Evolutionary conservation across 345 rosid genomes (phyloP).

Genomic region (Mercurialis annua): DNA sequence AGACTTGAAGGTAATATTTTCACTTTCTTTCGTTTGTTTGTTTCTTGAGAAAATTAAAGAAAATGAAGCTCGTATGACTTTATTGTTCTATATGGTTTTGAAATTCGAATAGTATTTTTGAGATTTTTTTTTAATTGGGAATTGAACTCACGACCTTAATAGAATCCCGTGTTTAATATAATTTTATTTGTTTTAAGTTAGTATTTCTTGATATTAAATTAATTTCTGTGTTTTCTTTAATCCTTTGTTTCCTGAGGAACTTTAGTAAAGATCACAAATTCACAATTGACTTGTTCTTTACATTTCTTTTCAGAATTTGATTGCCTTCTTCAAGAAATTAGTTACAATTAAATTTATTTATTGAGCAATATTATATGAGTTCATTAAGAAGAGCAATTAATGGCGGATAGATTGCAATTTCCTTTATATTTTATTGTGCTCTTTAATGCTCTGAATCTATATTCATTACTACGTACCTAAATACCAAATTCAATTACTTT

Average conservation of each 20-base stretch:
- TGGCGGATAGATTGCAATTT: not conserved
- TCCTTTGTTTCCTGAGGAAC: constrained; percentile 22
- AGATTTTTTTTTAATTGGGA: not conserved
- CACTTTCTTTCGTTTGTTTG: constrained; percentile 8
- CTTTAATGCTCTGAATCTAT: constrained; percentile 17
- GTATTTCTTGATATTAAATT: not conserved
- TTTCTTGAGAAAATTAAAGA: constrained; percentile 9
- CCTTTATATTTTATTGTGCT: not conserved
- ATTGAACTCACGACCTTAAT: too few species aligned
- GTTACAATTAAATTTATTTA: not conserved
- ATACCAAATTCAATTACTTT: not conserved
- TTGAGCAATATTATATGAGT: not conserved
- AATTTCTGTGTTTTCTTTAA: not conserved
- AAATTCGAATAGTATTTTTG: not conserved
- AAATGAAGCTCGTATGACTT: not conserved
- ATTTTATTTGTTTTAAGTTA: not conserved
- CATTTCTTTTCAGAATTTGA: not conserved
- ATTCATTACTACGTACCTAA: not conserved
- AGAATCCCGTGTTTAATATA: too few species aligned
- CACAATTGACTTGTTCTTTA: not conserved
- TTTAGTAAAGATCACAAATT: not conserved
- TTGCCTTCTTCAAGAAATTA: not conserved
- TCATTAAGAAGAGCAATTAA: not conserved
- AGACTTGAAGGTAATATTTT: constrained; percentile 64
- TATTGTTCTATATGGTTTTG: not conserved